Conservation (phyloP, 257 asterid species). For the Fraxinus pennsylvanica region DNA sequence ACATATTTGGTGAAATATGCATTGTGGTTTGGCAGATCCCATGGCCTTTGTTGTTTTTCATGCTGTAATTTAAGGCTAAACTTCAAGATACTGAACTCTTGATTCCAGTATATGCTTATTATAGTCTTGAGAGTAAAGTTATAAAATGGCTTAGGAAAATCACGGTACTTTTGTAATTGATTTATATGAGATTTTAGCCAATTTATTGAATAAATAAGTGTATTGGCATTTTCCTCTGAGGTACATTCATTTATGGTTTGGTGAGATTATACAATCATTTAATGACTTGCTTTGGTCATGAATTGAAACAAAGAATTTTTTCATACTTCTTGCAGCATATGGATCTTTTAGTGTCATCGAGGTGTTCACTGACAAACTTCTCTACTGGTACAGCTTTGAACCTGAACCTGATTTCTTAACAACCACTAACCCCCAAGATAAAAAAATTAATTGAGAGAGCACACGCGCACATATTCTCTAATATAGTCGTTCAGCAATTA, state of each 20-base stretch:
- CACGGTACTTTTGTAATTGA: background rate
- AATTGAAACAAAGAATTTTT: background rate
- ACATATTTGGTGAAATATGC: constrained; percentile 7
- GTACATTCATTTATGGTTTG: background rate
- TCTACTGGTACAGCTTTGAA: constrained; percentile 63
- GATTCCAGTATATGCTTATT: background rate
- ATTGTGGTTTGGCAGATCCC: constrained; percentile 2
- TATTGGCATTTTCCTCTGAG: constrained; percentile 13
- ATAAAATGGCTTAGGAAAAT: background rate
- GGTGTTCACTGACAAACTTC: constrained; percentile 76
- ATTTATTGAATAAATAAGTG: background rate
- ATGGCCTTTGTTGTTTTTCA: background rate
- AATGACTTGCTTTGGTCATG: constrained; percentile 23
- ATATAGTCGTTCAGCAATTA: constrained; percentile 13
- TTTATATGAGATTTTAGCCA: background rate
- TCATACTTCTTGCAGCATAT: constrained; percentile 66
- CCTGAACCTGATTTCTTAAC: constrained; percentile 5
- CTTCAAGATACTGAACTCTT: background rate
- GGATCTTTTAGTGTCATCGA: constrained; percentile 86
- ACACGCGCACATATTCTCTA: background rate
- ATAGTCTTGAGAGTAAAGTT: background rate
- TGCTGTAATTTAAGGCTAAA: constrained; percentile 17
- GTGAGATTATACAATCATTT: constrained; percentile 4
- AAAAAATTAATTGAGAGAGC: too few relatives aligned
- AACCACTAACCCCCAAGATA: background rate